Percentiles rank a stretch among this genome's conserved stretches.
These are phyloP conservation scores for Symmetrospora coprosmae DNA, from an alignment of 768 basidiomycete genomes.

Conservation along the genomic window DNA sequence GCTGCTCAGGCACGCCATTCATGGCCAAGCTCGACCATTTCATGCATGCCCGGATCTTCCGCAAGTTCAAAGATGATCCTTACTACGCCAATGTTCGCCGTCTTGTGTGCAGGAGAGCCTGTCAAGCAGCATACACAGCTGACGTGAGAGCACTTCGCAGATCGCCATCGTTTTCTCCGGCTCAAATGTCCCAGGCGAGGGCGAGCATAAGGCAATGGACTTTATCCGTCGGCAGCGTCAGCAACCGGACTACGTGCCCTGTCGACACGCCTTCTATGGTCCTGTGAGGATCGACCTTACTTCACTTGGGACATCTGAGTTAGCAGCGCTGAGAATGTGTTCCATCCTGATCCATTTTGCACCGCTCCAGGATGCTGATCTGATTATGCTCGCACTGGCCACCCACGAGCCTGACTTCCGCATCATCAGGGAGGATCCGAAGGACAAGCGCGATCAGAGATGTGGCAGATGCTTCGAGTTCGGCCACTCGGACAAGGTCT, in stretches of 20 bases:
- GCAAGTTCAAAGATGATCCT: slow-evolving; percentile 9
- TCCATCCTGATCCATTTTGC: not conserved
- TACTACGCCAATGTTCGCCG: not conserved
- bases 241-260: slow-evolving; percentile 2
- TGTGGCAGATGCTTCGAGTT: not conserved
- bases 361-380: slow-evolving; percentile 3
- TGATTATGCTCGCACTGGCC: slow-evolving; percentile 16
- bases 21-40: slow-evolving; percentile 2
- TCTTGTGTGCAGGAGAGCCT: too few relatives aligned
- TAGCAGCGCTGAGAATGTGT: too few relatives aligned
- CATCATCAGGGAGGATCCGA: slow-evolving; percentile 11
- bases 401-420: slow-evolving; percentile 16
- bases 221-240: slow-evolving; percentile 11
- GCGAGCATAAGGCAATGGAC: slow-evolving; percentile 20
- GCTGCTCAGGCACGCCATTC: slow-evolving; percentile 12
- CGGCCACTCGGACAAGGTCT: not conserved
- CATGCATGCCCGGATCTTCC: slow-evolving; percentile 14
- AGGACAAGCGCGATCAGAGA: not conserved
- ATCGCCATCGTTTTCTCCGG: slow-evolving; percentile 10
- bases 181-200: slow-evolving; percentile 13
- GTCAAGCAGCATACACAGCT: too few relatives aligned
- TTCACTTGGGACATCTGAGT: too few relatives aligned
- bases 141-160: not conserved
- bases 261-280: slow-evolving; percentile 11
- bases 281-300: too few relatives aligned